phyloP scores from a whole-genome alignment of 1,284 basidiomycete species.

The Sporisorium iseilematis-ciliati region DNA sequence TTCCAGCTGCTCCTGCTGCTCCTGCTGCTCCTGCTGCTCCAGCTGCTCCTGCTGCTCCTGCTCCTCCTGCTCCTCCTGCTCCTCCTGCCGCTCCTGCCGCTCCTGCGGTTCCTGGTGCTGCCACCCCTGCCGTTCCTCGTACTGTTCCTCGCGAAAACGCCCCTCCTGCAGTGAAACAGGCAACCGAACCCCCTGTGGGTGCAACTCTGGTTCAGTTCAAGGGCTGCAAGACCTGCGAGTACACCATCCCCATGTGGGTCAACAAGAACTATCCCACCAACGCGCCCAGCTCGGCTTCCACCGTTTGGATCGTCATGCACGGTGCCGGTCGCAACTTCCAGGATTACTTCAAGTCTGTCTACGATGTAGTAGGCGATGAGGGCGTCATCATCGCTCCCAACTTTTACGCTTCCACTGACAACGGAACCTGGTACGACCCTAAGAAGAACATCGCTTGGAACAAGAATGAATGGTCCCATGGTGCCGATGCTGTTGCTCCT shows the following conservation, averaged over 20 bases:
- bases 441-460: constrained; percentile 29
- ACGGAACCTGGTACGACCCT: constrained; percentile 34
- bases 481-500: constrained; percentile 37
- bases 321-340: constrained; percentile 46
- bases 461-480: constrained; percentile 31
- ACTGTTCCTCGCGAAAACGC: not conserved
- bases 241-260: constrained; percentile 49
- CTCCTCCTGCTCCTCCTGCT: no score
- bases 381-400: constrained; percentile 45
- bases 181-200: constrained; percentile 20
- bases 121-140: not conserved
- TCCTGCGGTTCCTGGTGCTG: not conserved
- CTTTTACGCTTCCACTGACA: constrained; percentile 30
- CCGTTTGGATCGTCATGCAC: constrained; percentile 53
- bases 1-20: not conserved
- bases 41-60: not conserved
- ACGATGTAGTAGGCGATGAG: constrained; percentile 37
- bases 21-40: no score
- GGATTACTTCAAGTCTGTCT: constrained; percentile 43
- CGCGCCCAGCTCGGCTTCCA: constrained; percentile 14
- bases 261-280: constrained; percentile 41
- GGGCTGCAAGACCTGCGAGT: constrained; percentile 10
- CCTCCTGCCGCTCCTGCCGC: not conserved
- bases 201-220: constrained; percentile 35
- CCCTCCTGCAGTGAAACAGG: not conserved